Percentiles rank a stretch among this genome's conserved stretches.
phyloP scores from a whole-genome alignment of 768 basidiomycete genomes.

The Peribolospora kevripleyi region DNA sequence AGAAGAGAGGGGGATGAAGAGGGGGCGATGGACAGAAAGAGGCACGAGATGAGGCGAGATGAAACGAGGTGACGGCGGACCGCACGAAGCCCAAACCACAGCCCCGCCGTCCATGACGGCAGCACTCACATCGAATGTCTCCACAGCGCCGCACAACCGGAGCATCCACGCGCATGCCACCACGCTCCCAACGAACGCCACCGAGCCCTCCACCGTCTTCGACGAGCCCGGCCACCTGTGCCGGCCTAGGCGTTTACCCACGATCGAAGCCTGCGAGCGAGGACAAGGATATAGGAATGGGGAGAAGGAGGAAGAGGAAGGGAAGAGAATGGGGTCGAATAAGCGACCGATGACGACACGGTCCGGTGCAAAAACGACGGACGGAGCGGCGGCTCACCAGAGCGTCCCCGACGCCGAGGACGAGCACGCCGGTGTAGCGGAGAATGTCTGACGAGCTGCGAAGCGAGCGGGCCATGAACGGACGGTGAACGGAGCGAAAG shows the following conservation, averaged over 20 bases:
- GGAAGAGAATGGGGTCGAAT: not conserved
- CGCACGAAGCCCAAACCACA: not conserved
- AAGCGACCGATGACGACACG: not conserved
- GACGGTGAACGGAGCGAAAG: slow-evolving; percentile 11
- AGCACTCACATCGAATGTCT: slow-evolving; percentile 47
- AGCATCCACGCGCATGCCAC: slow-evolving; percentile 44
- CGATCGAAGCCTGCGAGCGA: slow-evolving; percentile 53
- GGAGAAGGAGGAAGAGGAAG: not conserved
- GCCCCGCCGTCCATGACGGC: not conserved
- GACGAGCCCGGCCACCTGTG: slow-evolving; percentile 62
- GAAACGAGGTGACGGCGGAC: not conserved
- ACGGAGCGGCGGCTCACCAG: slow-evolving; percentile 26
- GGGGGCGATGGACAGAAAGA: not conserved
- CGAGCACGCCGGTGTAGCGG: slow-evolving; percentile 62
- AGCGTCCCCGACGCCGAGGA: slow-evolving; percentile 80
- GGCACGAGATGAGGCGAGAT: not conserved
- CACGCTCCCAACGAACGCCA: slow-evolving; percentile 53
- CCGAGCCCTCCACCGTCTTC: slow-evolving; percentile 80
- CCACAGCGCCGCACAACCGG: slow-evolving; percentile 42
- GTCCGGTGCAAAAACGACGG: slow-evolving; percentile 16
- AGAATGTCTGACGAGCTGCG: slow-evolving; percentile 21
- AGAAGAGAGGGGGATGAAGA: not conserved
- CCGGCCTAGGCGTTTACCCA: slow-evolving; percentile 60
- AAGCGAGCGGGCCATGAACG: slow-evolving; percentile 9
- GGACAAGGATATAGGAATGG: not conserved